Evolutionary conservation across 148 eudicot species (phyloP), one percentile per base, ranked within the genome.

Genomic region (Chenopodium quinoa): DNA sequence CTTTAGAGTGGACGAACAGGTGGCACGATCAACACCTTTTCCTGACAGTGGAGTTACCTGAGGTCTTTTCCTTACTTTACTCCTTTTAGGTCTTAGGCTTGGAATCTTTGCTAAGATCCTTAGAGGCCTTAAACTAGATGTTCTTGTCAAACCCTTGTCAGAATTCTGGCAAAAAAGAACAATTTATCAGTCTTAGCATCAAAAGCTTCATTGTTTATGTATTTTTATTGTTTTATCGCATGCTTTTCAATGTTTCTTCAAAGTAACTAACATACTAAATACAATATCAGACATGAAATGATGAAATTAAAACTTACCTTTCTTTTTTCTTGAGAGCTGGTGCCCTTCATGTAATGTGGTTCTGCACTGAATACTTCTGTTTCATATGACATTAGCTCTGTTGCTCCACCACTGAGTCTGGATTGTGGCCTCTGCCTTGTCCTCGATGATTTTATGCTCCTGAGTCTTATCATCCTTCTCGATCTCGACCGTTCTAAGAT

Each of bases 1-100:
- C 84, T 90, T 96, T 58, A 93, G 85, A 73, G 91, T 76, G 7
- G 93, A 97, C 4, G 98, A 94, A 80, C 91, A 96, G 0, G 99
- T 96, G 68, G 93, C 88, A 60, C 92, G 91, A 81, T 84, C 81
- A n/a, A 90, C 80, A 48, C 69, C 48, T 22, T 54, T 52, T 56
- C 80, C 85, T 62, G 88, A 75, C 64, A 48, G 22, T 69, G 72
- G 79, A 62, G 85, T 76, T 80, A 34, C 68, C 73, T 84, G 79
- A 77, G 90, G 82, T 67, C 76, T 67, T 69, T 85, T 82, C 75
- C 77, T 84, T 79, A 62, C 79, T n/a, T 79, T 72, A 75, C 79
- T 52, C 85, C 81, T 91, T 75, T 84, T 95, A 13, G 88, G 82
- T 86, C 91, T 88, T 60, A 89, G 85, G 80, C 92, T 93, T 29